Evolutionary conservation across 768 basidiomycete genomes (phyloP), one percentile per base, ranked within the genome.

Genomic region (Tricholoma bakamatsutake): DNA sequence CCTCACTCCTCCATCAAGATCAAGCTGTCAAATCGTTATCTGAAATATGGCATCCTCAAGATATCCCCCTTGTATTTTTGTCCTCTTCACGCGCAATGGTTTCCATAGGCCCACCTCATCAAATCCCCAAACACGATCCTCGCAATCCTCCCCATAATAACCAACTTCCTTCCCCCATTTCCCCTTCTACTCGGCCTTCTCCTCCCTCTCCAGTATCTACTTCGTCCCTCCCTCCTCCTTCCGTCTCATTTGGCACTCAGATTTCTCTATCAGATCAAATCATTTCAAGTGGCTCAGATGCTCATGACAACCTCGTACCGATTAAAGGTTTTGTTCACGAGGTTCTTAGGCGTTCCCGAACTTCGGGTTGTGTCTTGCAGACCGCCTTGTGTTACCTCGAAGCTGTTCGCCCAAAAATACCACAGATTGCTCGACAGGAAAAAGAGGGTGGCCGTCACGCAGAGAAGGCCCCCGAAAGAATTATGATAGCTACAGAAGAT

Each of bases 301-400:
- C 68, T 21, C 72, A 70, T 51, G 61, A 66, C 59, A 74, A 76
- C 47, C 66, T 82, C 15, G 72, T 82, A 7, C 85, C 88, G 7
- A 79, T 91, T 59, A 85, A 81, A 60, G 76, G 79, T 4, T 96
- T 96, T 63, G 90, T 96, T 28, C 88, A 91, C 66, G 92, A 96
- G 70, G 88, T 94, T 7, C 78, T 96, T 12, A 81, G 90, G 51
- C 87, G 93, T 35, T 93, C 90, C 11, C 81, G 90, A 47, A 94
- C 92, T 0, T 88, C 90, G 4, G 88, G 86, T 42, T 82, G 80
- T 43, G 89, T 93, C 3, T 77, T 96, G 7, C 92, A 95, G 66
- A 89, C 91, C 0, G 93, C 93, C 0, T 72, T 93, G 0, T 92
- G 93, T 66, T 95, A 94, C 66, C 73, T 95, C 11, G 90, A 93